phyloP scores from a whole-genome alignment of 352 stramenopile genomes.

The Phytophthora sp. region DNA sequence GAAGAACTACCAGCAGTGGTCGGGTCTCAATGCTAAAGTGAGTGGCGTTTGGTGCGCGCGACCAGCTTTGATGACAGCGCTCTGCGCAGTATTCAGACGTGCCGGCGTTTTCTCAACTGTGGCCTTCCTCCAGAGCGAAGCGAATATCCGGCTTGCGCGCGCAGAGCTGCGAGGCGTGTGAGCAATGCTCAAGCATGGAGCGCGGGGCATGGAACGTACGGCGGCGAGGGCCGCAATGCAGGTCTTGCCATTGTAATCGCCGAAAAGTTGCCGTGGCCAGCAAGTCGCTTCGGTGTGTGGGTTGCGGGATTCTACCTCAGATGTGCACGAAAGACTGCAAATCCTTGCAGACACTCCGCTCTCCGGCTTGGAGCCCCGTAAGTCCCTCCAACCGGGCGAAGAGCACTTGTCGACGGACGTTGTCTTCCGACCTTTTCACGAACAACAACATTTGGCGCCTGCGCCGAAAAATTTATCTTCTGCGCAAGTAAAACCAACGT shows the following conservation, averaged over 20 bases:
- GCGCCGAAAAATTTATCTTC: slow-evolving; percentile 13
- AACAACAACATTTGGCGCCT: slow-evolving; percentile 20
- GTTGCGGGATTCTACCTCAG: slow-evolving; percentile 27
- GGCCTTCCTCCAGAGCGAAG: slow-evolving; percentile 1
- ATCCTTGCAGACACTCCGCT: slow-evolving; percentile 13
- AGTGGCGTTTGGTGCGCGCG: background rate
- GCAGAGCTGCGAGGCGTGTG: slow-evolving; percentile 18
- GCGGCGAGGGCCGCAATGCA: background rate
- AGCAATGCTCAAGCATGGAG: slow-evolving; percentile 33
- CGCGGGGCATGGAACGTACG: slow-evolving; percentile 25
- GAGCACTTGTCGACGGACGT: slow-evolving; percentile 9
- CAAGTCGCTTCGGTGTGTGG: slow-evolving; percentile 31
- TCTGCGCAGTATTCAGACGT: slow-evolving; percentile 7
- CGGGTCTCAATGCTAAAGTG: background rate
- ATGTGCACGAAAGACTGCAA: slow-evolving; percentile 37
- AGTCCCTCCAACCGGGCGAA: slow-evolving; percentile 12
- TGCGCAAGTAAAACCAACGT: slow-evolving; percentile 10
- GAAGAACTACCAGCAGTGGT: background rate
- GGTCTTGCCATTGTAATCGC: background rate
- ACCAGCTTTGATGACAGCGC: slow-evolving; percentile 10
- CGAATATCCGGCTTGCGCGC: slow-evolving; percentile 12
- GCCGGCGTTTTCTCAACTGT: slow-evolving; percentile 21
- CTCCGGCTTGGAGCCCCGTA: slow-evolving; percentile 27
- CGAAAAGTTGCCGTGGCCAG: background rate
- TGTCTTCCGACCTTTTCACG: slow-evolving; percentile 16